These are phyloP conservation scores for Saccharum spontaneum DNA, from an alignment of 176 grass and related monocot species.

Conservation along the genomic window DNA sequence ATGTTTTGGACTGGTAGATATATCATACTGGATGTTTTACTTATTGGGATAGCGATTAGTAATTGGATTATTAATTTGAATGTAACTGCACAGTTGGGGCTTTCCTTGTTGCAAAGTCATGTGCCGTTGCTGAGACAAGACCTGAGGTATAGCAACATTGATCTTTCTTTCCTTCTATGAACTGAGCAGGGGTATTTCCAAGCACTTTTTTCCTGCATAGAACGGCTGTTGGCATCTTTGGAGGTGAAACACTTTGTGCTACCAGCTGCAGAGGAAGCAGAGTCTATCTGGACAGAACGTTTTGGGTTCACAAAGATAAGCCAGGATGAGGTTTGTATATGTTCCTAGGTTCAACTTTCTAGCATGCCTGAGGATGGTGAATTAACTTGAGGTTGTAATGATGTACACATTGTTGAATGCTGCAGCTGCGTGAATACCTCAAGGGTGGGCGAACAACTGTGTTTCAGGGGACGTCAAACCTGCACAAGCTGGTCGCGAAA, in stretches of 20 bases:
- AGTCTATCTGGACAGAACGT: conserved; percentile 80
- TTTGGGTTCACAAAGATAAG: conserved; percentile 82
- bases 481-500: conserved; percentile 64
- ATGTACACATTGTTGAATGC: conserved; percentile 20
- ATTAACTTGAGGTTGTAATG: conserved; percentile 4
- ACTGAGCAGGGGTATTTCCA: conserved; percentile 86
- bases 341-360: neutral
- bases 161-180: conserved; percentile 28
- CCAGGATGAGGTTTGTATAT: conserved; percentile 63
- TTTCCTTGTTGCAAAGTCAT: neutral
- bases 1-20: neutral
- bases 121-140: conserved; percentile 12
- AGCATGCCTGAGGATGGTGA: neutral
- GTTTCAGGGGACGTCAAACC: conserved; percentile 78
- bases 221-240: conserved; percentile 57
- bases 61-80: neutral
- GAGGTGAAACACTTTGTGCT: conserved; percentile 89
- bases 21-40: neutral
- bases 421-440: conserved; percentile 69
- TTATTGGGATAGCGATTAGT: neutral
- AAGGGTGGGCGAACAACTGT: conserved; percentile 74
- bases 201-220: conserved; percentile 67
- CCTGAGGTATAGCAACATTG: conserved; percentile 13
- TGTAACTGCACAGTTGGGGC: neutral
- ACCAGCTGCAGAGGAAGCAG: conserved; percentile 81